phyloP scores from a whole-genome alignment of 2,329 filamentous ascomycete genomes.

The Metarhizium album region DNA sequence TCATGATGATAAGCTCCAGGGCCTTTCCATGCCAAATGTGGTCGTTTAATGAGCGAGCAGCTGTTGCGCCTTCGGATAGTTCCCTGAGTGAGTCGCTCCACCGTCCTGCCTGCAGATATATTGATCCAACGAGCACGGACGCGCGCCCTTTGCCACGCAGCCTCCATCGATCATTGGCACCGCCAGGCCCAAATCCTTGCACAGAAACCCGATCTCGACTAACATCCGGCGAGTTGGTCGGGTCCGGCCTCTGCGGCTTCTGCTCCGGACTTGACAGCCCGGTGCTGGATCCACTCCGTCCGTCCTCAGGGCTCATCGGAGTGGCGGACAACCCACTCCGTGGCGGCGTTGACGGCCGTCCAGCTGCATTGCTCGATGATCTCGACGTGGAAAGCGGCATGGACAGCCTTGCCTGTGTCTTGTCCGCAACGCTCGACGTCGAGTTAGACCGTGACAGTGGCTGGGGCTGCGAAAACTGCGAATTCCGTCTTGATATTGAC shows the following conservation, averaged over 20 bases:
- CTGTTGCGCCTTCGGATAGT: constrained; percentile 66
- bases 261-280: constrained; percentile 32
- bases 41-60: constrained; percentile 71
- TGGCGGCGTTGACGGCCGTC: constrained; percentile 39
- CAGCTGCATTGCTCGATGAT: constrained; percentile 28
- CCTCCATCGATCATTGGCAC: constrained; percentile 65
- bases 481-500: constrained; percentile 38
- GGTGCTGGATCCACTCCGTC: constrained; percentile 24
- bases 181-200: constrained; percentile 61
- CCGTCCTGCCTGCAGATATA: constrained; percentile 80
- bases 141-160: constrained; percentile 73
- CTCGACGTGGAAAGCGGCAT: constrained; percentile 58
- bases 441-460: constrained; percentile 41
- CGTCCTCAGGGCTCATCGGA: constrained; percentile 37
- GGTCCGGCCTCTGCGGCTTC: constrained; percentile 25
- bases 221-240: constrained; percentile 36
- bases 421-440: constrained; percentile 42
- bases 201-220: constrained; percentile 49
- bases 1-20: constrained; percentile 75
- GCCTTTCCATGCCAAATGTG: constrained; percentile 97
- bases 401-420: constrained; percentile 62
- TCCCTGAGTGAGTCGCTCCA: constrained; percentile 85
- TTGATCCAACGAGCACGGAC: constrained; percentile 67
- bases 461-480: constrained; percentile 36
- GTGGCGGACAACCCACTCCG: constrained; percentile 38